Percentiles rank a stretch among this genome's conserved stretches.
phyloP scores from a whole-genome alignment of 164 flowering plant genomes.

The Macadamia tetraphylla region DNA sequence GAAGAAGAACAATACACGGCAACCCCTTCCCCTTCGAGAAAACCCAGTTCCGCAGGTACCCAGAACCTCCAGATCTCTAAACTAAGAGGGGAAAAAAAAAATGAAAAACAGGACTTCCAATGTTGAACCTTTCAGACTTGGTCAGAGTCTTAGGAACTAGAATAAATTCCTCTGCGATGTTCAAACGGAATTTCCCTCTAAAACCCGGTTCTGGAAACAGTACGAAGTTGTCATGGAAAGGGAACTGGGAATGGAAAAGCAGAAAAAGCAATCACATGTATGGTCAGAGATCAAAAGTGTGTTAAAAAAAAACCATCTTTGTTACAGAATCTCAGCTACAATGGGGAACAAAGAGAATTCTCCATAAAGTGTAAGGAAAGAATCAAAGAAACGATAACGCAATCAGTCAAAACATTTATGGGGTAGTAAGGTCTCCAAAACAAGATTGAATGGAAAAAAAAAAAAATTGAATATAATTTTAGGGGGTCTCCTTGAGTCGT shows the following conservation, averaged over 20 bases:
- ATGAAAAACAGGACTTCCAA: slow-evolving; percentile 1
- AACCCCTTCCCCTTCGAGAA: slow-evolving; percentile 4
- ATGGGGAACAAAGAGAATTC: too few species aligned
- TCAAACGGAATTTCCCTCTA: background rate
- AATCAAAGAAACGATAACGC: too few species aligned
- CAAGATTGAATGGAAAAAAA: too few species aligned
- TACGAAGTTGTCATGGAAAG: too few species aligned
- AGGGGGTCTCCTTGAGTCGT: too few species aligned
- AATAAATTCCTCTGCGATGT: background rate
- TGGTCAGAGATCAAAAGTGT: background rate
- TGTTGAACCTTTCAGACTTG: background rate
- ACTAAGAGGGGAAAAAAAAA: background rate
- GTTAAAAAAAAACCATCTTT: too few species aligned
- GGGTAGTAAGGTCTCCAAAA: too few species aligned
- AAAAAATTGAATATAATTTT: too few species aligned
- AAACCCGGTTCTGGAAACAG: slow-evolving; percentile 8
- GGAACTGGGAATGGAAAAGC: background rate
- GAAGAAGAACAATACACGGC: background rate
- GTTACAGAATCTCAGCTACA: too few species aligned
- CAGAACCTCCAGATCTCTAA: slow-evolving; percentile 5
- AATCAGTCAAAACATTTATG: too few species aligned
- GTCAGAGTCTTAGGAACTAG: background rate
- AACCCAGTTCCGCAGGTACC: slow-evolving; percentile 11
- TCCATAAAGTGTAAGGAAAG: too few species aligned
- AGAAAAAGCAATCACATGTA: slow-evolving; percentile 8